Evolutionary conservation across 2,329 filamentous ascomycete species (phyloP), one percentile per base, ranked within the genome.

Genomic region (Ophioceras dolichostomum): DNA sequence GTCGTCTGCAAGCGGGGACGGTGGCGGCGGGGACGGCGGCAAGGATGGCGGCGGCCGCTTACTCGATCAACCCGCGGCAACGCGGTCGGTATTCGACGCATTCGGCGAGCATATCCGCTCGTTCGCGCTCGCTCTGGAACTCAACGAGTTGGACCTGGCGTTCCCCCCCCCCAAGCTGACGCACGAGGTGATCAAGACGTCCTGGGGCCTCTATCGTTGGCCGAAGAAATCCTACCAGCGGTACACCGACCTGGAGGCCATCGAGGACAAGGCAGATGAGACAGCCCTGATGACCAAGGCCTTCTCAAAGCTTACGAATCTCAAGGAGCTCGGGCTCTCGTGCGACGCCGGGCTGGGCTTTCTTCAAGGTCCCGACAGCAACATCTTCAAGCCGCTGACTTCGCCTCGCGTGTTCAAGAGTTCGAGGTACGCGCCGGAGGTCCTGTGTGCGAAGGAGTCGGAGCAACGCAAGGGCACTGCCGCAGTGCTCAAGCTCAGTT

Each of bases 311-410:
- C 61, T 83, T 2, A 68, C 79, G 3, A 64, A 61, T 26, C 32
- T 41, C 13, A 31, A 10, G 16, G 76, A 82, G 42, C 63, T 85
- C n/a, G 79, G 73, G 0, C 55, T 85, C 4, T 81, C 74, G 14
- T 66, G 82, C 29, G 75, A 82, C 48, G 76, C 69, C 39, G 78
- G 79, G 9, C 61, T 83, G 27, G 80, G 80, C 10, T 83, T 76
- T 64, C 63, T 84, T 10, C 60, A 61, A 33, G 77, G 78, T 1
- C 73, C 77, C 2, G 76, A 82, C 17, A 36, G 36, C 16, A 43
- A 45, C 22, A 36, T 32, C 20, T 22, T 20, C 19, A 20, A 10
- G 27, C 24, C 38, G 16, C 22, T n/a, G 18, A 37, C 35, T 12
- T 20, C 26, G 28, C 35, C 35, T 20, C 37, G 16, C n/a, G 39